Conservation (phyloP, 2,329 filamentous ascomycete species). For the Monilinia vaccinii-corymbosi region DNA sequence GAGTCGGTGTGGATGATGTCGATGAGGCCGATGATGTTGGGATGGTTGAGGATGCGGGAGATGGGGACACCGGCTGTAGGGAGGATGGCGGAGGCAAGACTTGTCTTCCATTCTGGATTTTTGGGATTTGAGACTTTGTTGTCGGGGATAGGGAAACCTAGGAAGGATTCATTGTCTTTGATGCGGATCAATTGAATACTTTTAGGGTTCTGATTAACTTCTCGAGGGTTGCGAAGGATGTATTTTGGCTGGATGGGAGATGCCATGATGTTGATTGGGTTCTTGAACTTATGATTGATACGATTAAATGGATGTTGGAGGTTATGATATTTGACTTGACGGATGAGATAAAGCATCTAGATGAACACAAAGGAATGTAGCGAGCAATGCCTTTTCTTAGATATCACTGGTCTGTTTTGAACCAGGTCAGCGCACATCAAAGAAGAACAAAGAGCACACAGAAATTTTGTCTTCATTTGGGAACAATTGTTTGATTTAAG, state of each 20-base stretch:
- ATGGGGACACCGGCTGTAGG: slow-evolving; percentile 18
- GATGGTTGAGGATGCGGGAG: slow-evolving; percentile 26
- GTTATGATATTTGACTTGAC: neutral
- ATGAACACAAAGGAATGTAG: slow-evolving; percentile 2
- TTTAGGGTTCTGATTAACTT: slow-evolving; percentile 12
- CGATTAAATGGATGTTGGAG: neutral
- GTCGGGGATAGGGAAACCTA: slow-evolving; percentile 18
- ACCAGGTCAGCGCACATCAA: neutral
- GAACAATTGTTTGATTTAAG: neutral
- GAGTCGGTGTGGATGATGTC: slow-evolving; percentile 21
- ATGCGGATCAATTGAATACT: slow-evolving; percentile 20
- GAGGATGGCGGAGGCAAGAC: slow-evolving; percentile 18
- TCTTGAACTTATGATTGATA: neutral
- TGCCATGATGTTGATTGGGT: neutral
- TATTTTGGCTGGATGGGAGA: slow-evolving; percentile 15
- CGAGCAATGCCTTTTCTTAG: neutral
- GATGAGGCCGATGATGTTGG: slow-evolving; percentile 26
- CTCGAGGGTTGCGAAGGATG: slow-evolving; percentile 14
- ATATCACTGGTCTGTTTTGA: neutral
- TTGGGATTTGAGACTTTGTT: slow-evolving; percentile 10
- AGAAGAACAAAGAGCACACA: neutral
- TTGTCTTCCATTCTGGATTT: slow-evolving; percentile 11
- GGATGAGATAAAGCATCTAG: neutral
- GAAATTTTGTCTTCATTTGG: neutral
- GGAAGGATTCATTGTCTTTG: slow-evolving; percentile 20